A percentile compares a stretch with the other conserved stretches of the same genome.
These are phyloP conservation scores for Podospora australis DNA, from an alignment of 495 filamentous ascomycete species.

Conservation along the genomic window DNA sequence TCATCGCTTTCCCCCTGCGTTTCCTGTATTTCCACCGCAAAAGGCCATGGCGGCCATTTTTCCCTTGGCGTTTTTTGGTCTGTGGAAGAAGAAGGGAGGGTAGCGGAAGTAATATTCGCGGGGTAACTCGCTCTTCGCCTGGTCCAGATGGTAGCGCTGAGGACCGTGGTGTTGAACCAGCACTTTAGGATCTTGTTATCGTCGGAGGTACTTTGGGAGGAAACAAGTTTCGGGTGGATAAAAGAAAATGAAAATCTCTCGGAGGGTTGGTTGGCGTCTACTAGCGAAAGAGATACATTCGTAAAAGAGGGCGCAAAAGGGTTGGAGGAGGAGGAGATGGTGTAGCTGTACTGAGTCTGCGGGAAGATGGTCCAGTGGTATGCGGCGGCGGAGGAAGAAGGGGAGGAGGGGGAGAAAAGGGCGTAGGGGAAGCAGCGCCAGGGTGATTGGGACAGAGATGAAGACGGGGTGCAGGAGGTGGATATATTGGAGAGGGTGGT, in stretches of 20 bases:
- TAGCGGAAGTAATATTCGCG: constrained; percentile 4
- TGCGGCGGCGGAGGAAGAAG: constrained; percentile 29
- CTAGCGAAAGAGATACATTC: constrained; percentile 71
- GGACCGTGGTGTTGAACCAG: constrained; percentile 43
- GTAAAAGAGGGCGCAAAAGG: constrained; percentile 64
- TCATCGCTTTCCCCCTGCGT: constrained; percentile 19
- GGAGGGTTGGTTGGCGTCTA: constrained; percentile 59
- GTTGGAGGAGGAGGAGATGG: constrained; percentile 43
- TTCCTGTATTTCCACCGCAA: constrained; percentile 41
- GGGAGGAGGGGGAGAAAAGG: constrained; percentile 30
- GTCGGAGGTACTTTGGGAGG: constrained; percentile 20
- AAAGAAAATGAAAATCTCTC: constrained; percentile 49
- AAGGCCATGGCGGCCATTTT: constrained; percentile 39
- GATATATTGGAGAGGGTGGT: constrained; percentile 45
- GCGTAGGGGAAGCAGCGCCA: constrained; percentile 53
- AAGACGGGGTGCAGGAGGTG: constrained; percentile 45
- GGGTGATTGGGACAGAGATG: constrained; percentile 20
- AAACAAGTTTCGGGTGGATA: constrained; percentile 36
- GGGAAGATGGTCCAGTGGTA: constrained; percentile 53
- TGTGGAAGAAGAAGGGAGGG: constrained; percentile 4
- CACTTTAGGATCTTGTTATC: constrained; percentile 28
- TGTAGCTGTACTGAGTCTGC: constrained; percentile 19
- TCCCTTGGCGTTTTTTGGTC: not conserved
- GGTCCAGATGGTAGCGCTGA: constrained; percentile 49
- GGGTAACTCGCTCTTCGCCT: constrained; percentile 39